Evolutionary conservation across 177 flowering plant genomes (phyloP).

Genomic region (Telopea speciosissima): DNA sequence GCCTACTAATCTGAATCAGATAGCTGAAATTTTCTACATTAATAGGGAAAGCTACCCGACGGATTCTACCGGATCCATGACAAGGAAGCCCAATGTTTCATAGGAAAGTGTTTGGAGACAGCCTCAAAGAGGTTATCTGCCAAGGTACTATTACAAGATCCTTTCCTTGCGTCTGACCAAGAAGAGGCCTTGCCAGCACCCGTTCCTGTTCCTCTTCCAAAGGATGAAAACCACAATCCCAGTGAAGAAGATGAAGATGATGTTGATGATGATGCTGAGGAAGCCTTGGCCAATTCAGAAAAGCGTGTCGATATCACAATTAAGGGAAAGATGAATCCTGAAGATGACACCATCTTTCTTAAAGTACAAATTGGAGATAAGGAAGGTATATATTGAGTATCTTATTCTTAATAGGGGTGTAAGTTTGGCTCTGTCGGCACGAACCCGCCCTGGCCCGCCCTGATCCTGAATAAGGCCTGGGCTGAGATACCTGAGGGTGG

Average conservation of each 20-base stretch:
- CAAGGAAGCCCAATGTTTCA: slow-evolving; percentile 48
- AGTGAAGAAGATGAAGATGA: not conserved
- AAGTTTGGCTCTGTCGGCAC: too few species aligned
- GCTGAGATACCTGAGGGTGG: too few species aligned
- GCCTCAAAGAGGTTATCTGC: slow-evolving; percentile 65
- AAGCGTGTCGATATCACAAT: slow-evolving; percentile 54
- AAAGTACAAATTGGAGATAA: slow-evolving; percentile 62
- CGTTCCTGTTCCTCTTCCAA: slow-evolving; percentile 1
- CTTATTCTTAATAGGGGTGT: too few species aligned
- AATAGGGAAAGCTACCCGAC: slow-evolving; percentile 68
- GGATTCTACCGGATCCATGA: slow-evolving; percentile 61
- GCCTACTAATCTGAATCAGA: not conserved
- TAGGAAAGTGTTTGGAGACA: slow-evolving; percentile 55
- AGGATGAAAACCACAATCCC: slow-evolving; percentile 6
- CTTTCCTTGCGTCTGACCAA: slow-evolving; percentile 46
- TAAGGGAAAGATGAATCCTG: slow-evolving; percentile 62
- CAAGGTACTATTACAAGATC: slow-evolving; percentile 54
- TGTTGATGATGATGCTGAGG: too few species aligned
- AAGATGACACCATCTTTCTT: slow-evolving; percentile 62
- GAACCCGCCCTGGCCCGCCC: too few species aligned
- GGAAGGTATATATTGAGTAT: too few species aligned
- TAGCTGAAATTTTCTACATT: not conserved
- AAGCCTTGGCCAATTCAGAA: slow-evolving; percentile 7
- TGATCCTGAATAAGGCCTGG: too few species aligned
- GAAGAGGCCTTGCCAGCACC: slow-evolving; percentile 1